A percentile compares a stretch with the other conserved stretches of the same genome.
Conservation (phyloP, 2,329 filamentous ascomycete genomes). For the Penicillium sp. region DNA sequence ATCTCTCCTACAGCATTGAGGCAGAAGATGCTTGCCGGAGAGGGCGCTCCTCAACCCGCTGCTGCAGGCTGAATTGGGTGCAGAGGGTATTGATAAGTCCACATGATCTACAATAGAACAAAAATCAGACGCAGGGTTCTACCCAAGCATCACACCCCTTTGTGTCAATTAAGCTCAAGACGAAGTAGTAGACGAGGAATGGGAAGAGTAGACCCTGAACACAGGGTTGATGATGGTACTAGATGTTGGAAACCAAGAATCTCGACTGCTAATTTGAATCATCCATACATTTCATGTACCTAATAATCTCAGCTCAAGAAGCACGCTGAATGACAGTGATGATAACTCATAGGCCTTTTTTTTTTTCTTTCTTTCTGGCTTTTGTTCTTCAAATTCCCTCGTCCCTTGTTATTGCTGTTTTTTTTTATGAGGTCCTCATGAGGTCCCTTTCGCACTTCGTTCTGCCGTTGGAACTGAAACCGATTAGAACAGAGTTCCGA, state of each 20-base stretch:
- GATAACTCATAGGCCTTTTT: no score
- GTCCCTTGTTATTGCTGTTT: not conserved
- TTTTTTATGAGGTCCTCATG: not conserved
- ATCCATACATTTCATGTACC: not conserved
- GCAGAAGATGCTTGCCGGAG: conserved; percentile 52
- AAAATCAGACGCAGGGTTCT: not conserved
- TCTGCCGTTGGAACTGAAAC: not conserved
- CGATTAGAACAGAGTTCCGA: conserved; percentile 6
- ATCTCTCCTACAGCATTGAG: conserved; percentile 45
- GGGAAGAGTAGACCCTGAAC: not conserved
- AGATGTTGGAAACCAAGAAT: not conserved
- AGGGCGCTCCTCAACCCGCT: conserved; percentile 37
- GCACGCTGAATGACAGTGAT: not conserved
- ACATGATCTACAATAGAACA: not conserved
- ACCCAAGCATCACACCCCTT: not conserved
- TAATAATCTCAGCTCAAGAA: not conserved
- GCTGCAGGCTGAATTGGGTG: conserved; percentile 20
- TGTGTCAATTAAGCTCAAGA: not conserved
- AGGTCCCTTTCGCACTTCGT: not conserved
- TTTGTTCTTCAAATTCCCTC: no score
- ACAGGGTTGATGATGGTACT: no score
- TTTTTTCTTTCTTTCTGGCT: not conserved
- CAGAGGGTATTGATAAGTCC: not conserved
- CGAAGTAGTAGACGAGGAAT: not conserved
- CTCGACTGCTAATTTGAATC: not conserved